Evolutionary conservation across 148 eudicot species (phyloP), one percentile per base, ranked within the genome.

Genomic region (Chenopodium suecicum): DNA sequence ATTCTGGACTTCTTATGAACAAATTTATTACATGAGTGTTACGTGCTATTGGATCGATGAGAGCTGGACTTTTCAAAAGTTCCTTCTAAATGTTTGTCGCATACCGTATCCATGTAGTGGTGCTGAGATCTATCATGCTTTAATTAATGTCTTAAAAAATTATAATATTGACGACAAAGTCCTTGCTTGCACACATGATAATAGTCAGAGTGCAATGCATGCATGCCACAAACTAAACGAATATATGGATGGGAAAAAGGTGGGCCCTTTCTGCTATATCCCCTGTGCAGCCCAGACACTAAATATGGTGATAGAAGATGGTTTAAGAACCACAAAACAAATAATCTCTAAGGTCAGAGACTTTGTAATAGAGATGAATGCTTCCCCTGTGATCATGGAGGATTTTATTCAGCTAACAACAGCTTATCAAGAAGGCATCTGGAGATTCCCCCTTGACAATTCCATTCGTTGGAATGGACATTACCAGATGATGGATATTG

Each of bases 31-130:
- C 78, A 94, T 94, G 97, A 91, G 94, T 77, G 79, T 91, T 52
- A 88, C 89, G 13, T 92, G 94, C 86, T 92, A 90, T 52, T 94
- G 98, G 98, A 91, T 94, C 56, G 97, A 94, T 67, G 94, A 92
- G 37, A 88, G 75, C 86, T 94, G 98, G 98, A 86, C 94, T 74
- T 88, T 90, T 75, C 93, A 83, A 75, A 94, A 88, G 82, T 67
- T 92, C 81, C 94, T 94, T 86, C 94, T 94, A 44, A 92, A 92
- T 86, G 79, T 92, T 75, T 89, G 91, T 87, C 94, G 86, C 44
- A 86, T 94, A 74, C 93, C 97, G 44, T 88, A 84, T 70, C 97
- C 98, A 54, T 91, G 91, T 85, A 89, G 90, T 50, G 90, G 88
- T 67, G 63, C 86, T 65, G 94, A 92, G 88, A 90, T 92, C 56